Conservation (phyloP, 768 basidiomycete species). For the Macrolepiota fuliginosa region DNA sequence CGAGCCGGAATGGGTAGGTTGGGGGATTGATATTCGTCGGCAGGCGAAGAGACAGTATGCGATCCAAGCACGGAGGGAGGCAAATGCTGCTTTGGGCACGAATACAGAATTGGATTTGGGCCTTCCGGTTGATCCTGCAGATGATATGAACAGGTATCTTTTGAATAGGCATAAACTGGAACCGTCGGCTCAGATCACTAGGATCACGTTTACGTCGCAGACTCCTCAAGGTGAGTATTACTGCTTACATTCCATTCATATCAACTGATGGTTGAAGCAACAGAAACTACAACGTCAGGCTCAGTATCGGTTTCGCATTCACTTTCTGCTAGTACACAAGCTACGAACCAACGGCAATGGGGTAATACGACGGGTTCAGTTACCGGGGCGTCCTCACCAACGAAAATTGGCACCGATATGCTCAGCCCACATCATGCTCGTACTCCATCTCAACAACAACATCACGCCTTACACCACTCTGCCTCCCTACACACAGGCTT, state of each 20-base stretch:
- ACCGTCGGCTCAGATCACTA: conserved; percentile 1
- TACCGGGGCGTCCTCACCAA: not conserved
- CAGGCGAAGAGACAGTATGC: conserved; percentile 23
- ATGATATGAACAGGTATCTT: conserved; percentile 14
- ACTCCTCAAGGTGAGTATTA: not conserved
- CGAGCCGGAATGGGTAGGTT: conserved; percentile 68
- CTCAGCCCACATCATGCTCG: conserved; percentile 5
- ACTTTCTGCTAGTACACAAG: not conserved
- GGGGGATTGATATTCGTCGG: conserved; percentile 54
- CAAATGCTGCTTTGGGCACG: conserved; percentile 10
- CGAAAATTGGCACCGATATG: conserved; percentile 2
- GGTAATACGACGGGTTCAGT: not conserved
- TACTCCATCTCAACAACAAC: conserved; percentile 8
- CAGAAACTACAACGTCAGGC: not conserved
- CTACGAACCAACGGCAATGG: not conserved
- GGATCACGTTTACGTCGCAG: not conserved
- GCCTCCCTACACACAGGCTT: conserved; percentile 24
- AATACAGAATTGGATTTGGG: conserved; percentile 1
- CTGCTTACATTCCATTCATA: not conserved
- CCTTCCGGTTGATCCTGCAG: conserved; percentile 15
- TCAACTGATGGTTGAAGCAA: no score
- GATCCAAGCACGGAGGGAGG: conserved; percentile 14
- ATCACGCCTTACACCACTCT: conserved; percentile 19
- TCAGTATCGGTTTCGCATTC: not conserved
- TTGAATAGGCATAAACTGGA: conserved; percentile 12